Conservation (phyloP, 768 basidiomycete species). For the Russula emetica region DNA sequence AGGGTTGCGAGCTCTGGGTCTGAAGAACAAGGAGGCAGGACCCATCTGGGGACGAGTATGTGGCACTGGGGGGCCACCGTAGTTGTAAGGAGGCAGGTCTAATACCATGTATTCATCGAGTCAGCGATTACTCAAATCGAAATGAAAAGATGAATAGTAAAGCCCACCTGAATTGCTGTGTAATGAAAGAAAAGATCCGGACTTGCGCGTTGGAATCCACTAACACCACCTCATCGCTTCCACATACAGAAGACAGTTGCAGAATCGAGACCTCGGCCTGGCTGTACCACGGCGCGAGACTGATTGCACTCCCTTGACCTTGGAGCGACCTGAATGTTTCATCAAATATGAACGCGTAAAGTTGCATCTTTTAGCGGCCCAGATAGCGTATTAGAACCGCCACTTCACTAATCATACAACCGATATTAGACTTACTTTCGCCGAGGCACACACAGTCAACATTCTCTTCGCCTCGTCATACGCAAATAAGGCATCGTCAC, state of each 20-base stretch:
- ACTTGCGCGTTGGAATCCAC: constrained; percentile 43
- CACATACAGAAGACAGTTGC: constrained; percentile 42
- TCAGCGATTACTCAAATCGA: neutral
- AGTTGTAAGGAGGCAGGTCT: constrained; percentile 48
- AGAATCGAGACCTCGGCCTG: constrained; percentile 31
- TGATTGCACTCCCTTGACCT: constrained; percentile 39
- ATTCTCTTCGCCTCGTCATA: constrained; percentile 52
- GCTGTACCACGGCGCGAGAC: constrained; percentile 44
- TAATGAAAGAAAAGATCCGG: constrained; percentile 50
- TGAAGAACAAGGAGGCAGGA: constrained; percentile 46
- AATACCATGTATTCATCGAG: neutral
- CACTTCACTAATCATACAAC: neutral
- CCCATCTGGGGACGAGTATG: constrained; percentile 50
- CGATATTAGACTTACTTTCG: constrained; percentile 36
- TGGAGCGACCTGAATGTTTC: constrained; percentile 42
- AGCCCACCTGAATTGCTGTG: constrained; percentile 49
- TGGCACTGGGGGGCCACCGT: constrained; percentile 33
- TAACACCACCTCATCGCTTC: constrained; percentile 50
- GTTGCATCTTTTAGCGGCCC: constrained; percentile 28
- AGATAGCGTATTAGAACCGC: neutral
- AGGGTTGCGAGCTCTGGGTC: neutral
- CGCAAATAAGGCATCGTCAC: constrained; percentile 41
- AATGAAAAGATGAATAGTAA: too few relatives aligned
- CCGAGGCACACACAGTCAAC: constrained; percentile 43
- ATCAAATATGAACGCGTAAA: constrained; percentile 48